Percentiles rank a stretch among this genome's conserved stretches.
These are phyloP conservation scores for Botrytis byssoidea DNA, from an alignment of 2,329 filamentous ascomycete genomes.

Conservation along the genomic window DNA sequence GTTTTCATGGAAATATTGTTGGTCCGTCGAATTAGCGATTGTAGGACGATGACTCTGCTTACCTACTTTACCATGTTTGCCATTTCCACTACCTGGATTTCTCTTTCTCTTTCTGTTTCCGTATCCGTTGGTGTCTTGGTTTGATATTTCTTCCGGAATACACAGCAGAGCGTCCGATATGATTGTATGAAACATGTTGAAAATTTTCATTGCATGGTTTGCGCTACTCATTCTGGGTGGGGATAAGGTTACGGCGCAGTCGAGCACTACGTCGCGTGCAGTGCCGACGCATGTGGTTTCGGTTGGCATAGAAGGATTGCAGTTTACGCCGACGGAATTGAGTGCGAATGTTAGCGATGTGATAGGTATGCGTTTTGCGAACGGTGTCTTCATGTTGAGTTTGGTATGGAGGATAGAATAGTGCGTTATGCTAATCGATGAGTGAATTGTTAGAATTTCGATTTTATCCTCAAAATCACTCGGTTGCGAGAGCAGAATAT, in stretches of 20 bases:
- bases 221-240: neutral
- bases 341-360: constrained; percentile 31
- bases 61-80: neutral
- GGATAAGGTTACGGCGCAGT: constrained; percentile 16
- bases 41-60: constrained; percentile 12
- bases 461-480: constrained; percentile 63
- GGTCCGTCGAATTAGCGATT: constrained; percentile 10
- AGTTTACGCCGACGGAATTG: constrained; percentile 28
- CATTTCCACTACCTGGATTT: neutral
- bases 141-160: neutral
- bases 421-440: constrained; percentile 6
- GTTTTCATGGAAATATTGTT: neutral
- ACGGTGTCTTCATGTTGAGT: neutral
- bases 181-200: constrained; percentile 14
- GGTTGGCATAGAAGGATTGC: constrained; percentile 23
- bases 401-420: neutral
- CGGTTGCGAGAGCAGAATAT: constrained; percentile 59
- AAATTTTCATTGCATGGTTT: neutral
- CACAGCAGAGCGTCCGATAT: neutral
- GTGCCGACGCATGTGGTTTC: constrained; percentile 14
- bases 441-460: constrained; percentile 45
- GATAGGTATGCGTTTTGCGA: constrained; percentile 25
- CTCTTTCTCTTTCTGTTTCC: neutral
- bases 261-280: constrained; percentile 2
- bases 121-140: neutral